Base-by-base conservation (phyloP, 2,329 filamentous ascomycete genomes). In the Verticillium zaregamsianum region DNA sequence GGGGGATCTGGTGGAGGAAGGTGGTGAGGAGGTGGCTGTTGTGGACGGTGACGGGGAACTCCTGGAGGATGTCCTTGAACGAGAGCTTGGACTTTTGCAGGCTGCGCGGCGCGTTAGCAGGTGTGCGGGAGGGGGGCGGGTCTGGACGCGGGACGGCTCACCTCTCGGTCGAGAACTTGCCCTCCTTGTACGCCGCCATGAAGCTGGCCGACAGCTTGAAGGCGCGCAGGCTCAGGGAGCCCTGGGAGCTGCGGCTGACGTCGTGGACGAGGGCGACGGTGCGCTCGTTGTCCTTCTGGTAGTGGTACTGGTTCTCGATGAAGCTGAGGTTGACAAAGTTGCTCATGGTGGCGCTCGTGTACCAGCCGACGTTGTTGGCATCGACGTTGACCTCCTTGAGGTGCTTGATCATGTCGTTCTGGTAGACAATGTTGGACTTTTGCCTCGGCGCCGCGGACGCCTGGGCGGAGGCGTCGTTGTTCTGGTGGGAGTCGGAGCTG, bases 321-420 rank as follows among this genome's bases (percentile, higher is more conserved):
- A 97, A 93, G 82, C 90, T 91, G 74, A 90, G 78, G 82, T 93
- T 97, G 83, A 98, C 85, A 71, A 98, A 98, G 84, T 97, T 98
- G 77, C 95, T 95, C 91, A 99, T 96, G 77, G 93, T 97, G 66
- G 93, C 92, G 81, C 93, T 97, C 63, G 93, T 97, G 82, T 99
- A 99, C 93, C 93, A 99, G 71, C 95, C 95, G 64, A 96, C 92
- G 72, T 92, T 96, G 83, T 98, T 97, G 68, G 95, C 95, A 76
- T 99, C 95, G 63, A 98, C 91, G 77, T 98, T 99, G 72, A 99
- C 95, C 79, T 98, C 95, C 76, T 94, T 90, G 66, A 98, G 82
- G 77, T 95, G 93, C 73, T 93, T 91, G 78, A 99, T 94, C 94
- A 98, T 98, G 79, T 99, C 95, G 68, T 87, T 89, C 81, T 97